Evolutionary conservation across 2,329 filamentous ascomycete species (phyloP), one percentile per base, ranked within the genome.

Genomic region (Pseudopyricularia javanii): DNA sequence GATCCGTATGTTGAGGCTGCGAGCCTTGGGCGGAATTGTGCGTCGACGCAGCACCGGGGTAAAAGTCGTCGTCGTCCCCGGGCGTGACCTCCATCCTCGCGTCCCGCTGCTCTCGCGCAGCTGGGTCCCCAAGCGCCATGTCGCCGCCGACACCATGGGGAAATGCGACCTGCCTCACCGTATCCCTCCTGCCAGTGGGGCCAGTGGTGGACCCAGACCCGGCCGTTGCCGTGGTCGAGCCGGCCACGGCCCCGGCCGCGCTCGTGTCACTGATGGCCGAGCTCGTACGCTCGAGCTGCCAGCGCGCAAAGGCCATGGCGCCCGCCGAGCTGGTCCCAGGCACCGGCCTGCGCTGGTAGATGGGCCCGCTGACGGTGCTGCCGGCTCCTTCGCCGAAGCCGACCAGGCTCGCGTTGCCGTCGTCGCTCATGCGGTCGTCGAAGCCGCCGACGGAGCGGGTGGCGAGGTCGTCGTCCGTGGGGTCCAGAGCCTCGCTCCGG

Each of bases 351-450:
- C 77, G 69, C 65, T 79, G 72, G 69, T 86, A 78, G 63, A 86
- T 86, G 37, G 88, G 88, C 0, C 89, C 89, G 55, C 83, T 88
- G 54, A 91, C 83, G 5, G 89, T 89, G 65, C 86, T 89, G 59
- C 85, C 88, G 9, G 91, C 91, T 33, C 91, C 91, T 66, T 96
- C 91, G 50, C 91, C 91, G 60, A 96, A 96, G 0, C 86, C 91
- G 9, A 96, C 91, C 6, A 96, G 75, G 57, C 86, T 91, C 2
- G 85, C 88, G 51, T 83, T 84, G 7, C 84, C 86, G 61, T 95
- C 89, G 60, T 95, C 90, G 60, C 87, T 91, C 76, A 93, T 85
- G 55, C 86, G 87, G 58, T 88, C 86, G 55, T 80, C 76, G 54
- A 71, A 78, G 4, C 71, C 75, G 20, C 71, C 72, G 2, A 74